Evolutionary conservation across 2,329 filamentous ascomycete genomes (phyloP).

Genomic region (Waltergamsia citrina): DNA sequence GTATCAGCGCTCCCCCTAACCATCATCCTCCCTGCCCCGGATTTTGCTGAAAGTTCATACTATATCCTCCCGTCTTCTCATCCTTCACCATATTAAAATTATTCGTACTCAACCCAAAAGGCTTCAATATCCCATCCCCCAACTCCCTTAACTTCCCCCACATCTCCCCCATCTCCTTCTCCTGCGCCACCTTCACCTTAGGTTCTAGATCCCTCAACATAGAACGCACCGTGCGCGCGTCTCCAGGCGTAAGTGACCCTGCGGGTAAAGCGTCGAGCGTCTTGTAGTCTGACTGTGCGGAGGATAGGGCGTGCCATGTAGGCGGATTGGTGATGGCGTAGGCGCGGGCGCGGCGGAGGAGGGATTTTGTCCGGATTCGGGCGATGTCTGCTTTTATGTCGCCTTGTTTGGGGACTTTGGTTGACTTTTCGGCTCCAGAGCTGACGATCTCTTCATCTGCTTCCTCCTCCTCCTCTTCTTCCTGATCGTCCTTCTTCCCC

Average conservation of each 20-base stretch:
- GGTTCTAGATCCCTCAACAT: constrained; percentile 59
- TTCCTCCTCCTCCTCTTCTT: constrained; percentile 30
- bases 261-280: constrained; percentile 42
- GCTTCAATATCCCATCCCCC: constrained; percentile 84
- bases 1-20: no score
- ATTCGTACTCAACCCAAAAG: constrained; percentile 87
- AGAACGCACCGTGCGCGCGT: constrained; percentile 56
- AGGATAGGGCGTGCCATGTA: constrained; percentile 69
- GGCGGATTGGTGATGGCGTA: constrained; percentile 55
- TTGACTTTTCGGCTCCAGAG: constrained; percentile 1
- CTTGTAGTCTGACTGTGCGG: constrained; percentile 74
- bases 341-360: constrained; percentile 70
- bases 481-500: constrained; percentile 21
- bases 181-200: constrained; percentile 66
- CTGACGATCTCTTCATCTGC: constrained; percentile 22
- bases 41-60: constrained; percentile 67
- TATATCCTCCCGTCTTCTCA: constrained; percentile 82
- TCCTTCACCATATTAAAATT: constrained; percentile 95
- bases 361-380: constrained; percentile 72
- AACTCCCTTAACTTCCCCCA: constrained; percentile 92
- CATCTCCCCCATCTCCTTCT: constrained; percentile 90
- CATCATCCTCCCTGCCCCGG: constrained; percentile 7
- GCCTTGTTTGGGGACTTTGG: background rate
- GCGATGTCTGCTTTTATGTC: constrained; percentile 48
- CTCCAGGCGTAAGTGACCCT: constrained; percentile 44